A percentile compares a stretch with the other conserved stretches of the same genome.
phyloP scores from a whole-genome alignment of 2,329 filamentous ascomycete species.

The Epichloe uncinata region DNA sequence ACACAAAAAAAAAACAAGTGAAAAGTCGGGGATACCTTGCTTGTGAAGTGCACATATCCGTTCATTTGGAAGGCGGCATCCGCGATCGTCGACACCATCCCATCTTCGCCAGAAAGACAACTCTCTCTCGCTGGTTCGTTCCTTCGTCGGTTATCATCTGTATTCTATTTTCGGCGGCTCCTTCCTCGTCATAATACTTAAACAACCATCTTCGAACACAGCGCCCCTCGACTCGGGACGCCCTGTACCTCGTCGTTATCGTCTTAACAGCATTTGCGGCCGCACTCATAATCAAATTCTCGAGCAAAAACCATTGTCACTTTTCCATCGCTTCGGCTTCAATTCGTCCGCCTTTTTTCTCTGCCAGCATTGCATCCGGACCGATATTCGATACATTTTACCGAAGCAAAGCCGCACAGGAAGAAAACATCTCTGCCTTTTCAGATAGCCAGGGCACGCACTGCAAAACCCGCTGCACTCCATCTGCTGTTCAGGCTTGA shows the following conservation, averaged over 20 bases:
- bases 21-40: background rate
- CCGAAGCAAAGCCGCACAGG: background rate
- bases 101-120: background rate
- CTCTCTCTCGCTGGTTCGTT: background rate
- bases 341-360: background rate
- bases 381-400: background rate
- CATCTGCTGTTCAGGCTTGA: background rate
- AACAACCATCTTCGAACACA: background rate
- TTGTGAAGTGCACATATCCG: background rate
- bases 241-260: constrained; percentile 1
- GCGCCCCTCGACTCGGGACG: background rate
- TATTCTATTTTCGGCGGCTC: constrained; percentile 17
- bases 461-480: background rate
- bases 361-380: background rate
- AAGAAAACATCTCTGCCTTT: background rate
- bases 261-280: constrained; percentile 1
- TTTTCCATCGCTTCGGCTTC: background rate
- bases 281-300: background rate
- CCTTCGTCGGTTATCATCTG: constrained; percentile 22
- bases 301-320: background rate
- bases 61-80: constrained; percentile 3
- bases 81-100: background rate
- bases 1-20: background rate
- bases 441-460: background rate
- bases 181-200: constrained; percentile 8